Base-by-base conservation (phyloP, 176 grass and related monocot genomes). In the Oryza officinalis region DNA sequence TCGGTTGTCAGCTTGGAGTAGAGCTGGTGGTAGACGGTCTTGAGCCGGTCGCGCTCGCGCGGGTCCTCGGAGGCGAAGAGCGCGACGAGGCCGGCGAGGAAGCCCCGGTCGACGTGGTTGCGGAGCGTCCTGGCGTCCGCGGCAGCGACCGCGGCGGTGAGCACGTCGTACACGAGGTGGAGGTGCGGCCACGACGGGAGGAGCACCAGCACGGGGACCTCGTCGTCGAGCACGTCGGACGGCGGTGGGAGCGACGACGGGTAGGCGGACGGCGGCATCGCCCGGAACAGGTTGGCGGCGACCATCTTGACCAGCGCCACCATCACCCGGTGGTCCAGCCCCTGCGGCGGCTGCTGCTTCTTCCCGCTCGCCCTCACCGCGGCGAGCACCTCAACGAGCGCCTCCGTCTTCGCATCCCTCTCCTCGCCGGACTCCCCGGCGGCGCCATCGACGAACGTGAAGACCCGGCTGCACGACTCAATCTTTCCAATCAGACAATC, bases 51-150 rank as follows among this genome's bases (percentile, higher is more conserved):
- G 3, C 92, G 92, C 86, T 98, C 95, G 10, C 92, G 88, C 0
- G 90, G 95, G 71, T 98, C 92, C 89, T 94, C 95, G 20, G 95
- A 98, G 41, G 64, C 44, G 87, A 98, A 93, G 11, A 92, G 88
- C 33, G 77, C 67, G 0, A 90, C 59, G 43, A 98, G 76, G 12
- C 52, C 6, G 2, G 81, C 54, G n/a, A 98, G 88, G 87, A 98
- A 95, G 13, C 15, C 67, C n/a, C 78, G 88, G 85, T 86, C 88
- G 60, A 93, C 31, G 83, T 93, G 92, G 72, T 79, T 25, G 71
- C 87, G 85, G 27, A 95, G 88, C 40, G 87, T 26, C 71, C 5
- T 68, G 32, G 75, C 46, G 31, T 95, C 84, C 0, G 84, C 27
- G 2, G 70, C 41, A 12, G 86, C 6, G 5, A 98, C 74, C 2